Percentiles rank a stretch among this genome's conserved stretches.
These are phyloP conservation scores for Pouteria campechiana DNA, from an alignment of 179 eudicot species.

Conservation along the genomic window DNA sequence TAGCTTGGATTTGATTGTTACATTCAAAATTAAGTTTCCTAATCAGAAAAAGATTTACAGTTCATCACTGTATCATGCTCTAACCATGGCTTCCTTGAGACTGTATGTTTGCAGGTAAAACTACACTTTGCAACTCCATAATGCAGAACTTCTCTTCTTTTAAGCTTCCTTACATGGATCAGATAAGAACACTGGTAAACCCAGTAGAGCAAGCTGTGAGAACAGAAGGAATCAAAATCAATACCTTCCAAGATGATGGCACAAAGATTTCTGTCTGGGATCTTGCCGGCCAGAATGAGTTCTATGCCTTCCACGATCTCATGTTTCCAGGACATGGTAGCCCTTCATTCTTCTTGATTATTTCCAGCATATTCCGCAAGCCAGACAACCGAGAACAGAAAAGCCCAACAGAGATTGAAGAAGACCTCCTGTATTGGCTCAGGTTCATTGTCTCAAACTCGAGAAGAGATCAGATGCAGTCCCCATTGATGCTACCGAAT, in stretches of 20 bases:
- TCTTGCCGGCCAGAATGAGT: conserved; percentile 70
- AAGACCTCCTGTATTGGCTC: conserved; percentile 90
- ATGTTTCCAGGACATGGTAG: conserved; percentile 98
- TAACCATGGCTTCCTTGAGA: too few species aligned
- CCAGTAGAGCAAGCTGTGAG: conserved; percentile 86
- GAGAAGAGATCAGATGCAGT: conserved; percentile 64
- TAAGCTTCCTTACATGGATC: conserved; percentile 61
- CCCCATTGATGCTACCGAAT: conserved; percentile 76
- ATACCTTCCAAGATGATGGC: conserved; percentile 57
- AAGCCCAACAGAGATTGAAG: conserved; percentile 54
- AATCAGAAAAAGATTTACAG: too few species aligned
- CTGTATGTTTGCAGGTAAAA: conserved; percentile 70
- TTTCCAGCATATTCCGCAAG: conserved; percentile 49
- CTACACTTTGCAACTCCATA: conserved; percentile 65
- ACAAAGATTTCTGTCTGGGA: conserved; percentile 85
- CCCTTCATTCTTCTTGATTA: conserved; percentile 60
- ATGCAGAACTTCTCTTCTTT: conserved; percentile 47
- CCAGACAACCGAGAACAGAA: conserved; percentile 70
- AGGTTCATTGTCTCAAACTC: conserved; percentile 88
- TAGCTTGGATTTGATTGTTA: too few species aligned
- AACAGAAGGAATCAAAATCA: conserved; percentile 57
- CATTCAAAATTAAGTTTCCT: too few species aligned
- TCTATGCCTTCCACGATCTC: conserved; percentile 67
- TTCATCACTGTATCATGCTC: too few species aligned
- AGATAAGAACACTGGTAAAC: conserved; percentile 59